Evolutionary conservation across 2,329 filamentous ascomycete species (phyloP), one percentile per base, ranked within the genome.

Genomic region (Sporothrix curviconia): DNA sequence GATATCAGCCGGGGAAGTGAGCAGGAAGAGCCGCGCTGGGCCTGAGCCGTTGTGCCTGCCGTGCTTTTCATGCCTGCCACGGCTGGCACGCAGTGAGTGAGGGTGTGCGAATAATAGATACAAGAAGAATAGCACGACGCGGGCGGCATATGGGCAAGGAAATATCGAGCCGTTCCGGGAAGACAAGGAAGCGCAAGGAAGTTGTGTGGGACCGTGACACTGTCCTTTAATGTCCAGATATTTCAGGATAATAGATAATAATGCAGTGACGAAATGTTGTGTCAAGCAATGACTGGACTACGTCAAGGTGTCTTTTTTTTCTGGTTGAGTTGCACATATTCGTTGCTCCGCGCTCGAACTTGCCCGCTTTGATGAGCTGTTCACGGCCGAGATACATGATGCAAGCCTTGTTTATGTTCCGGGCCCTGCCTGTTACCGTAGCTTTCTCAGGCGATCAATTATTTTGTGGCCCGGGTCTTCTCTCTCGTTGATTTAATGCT

Each of bases 81-180:
- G 30, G 19, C 17, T 11, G 46, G 46, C 37, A 7, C n/a, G 9
- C 3, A 30, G 19, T 5, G n/a, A 44, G 42, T 12, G 5, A 17
- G 4, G 40, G 7, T 25, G 40, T 46, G 12, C 15, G 25, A 46
- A 25, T 1, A 2, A 30, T 34, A 25, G 22, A 7, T 14, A 4
- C 43, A 17, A 8, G 43, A 7, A 22, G 30, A 22, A 36, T 9
- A 19, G 3, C 12, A 15, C 17, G n/a, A 15, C 15, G 12, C 17
- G 17, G 11, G 12, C 22, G 17, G 12, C 3, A 25, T 3, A n/a
- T n/a, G 7, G 17, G n/a, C n/a, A n/a, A 42, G 32, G 2, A 24
- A 62, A 61, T 60, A 56, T 64, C 55, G 28, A 54, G 55, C 59
- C 58, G 59, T 58, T 57, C 58, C 56, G 55, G 59, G 58, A 60